phyloP scores from a whole-genome alignment of 768 basidiomycete species.

The Trametes elegans region DNA sequence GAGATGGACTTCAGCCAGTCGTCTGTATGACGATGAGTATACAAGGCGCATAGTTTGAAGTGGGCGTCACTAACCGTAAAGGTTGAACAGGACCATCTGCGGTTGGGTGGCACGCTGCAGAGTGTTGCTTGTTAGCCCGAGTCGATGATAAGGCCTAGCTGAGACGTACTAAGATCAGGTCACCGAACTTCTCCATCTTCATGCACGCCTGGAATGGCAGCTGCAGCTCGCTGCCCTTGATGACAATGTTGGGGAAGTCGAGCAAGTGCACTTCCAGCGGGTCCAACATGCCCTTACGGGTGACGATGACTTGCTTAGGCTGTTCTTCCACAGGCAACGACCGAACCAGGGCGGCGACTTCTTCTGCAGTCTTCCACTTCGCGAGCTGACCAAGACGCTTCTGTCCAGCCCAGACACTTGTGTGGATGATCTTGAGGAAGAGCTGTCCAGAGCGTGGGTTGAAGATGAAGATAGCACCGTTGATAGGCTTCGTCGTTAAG shows the following conservation, averaged over 20 bases:
- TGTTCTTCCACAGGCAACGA: slow-evolving; percentile 99
- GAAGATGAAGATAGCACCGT: slow-evolving; percentile 98
- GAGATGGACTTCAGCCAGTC: slow-evolving; percentile 99
- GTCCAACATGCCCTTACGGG: slow-evolving; percentile 99
- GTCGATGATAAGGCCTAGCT: background rate
- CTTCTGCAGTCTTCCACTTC: slow-evolving; percentile 99
- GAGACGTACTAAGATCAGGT: slow-evolving; percentile 75
- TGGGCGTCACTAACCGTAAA: slow-evolving; percentile 53
- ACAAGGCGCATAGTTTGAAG: background rate
- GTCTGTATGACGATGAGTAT: slow-evolving; percentile 33
- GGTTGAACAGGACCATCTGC: slow-evolving; percentile 97
- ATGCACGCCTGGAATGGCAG: slow-evolving; percentile 99
- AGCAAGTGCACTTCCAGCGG: slow-evolving; percentile 97
- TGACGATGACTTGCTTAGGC: slow-evolving; percentile 99
- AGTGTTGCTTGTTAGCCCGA: slow-evolving; percentile 7
- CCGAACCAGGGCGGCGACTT: slow-evolving; percentile 96
- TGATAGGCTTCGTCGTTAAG: slow-evolving; percentile 98
- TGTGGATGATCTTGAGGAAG: slow-evolving; percentile 99
- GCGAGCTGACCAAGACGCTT: slow-evolving; percentile 99
- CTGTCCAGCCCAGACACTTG: slow-evolving; percentile 99
- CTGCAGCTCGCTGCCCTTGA: slow-evolving; percentile 98
- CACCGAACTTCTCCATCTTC: slow-evolving; percentile 99
- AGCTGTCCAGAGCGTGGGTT: slow-evolving; percentile 98
- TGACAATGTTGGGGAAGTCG: slow-evolving; percentile 99
- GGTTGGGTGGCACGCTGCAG: slow-evolving; percentile 90